A percentile compares a stretch with the other conserved stretches of the same genome.
Evolutionary conservation across 208 protist species (phyloP).

Genomic region (Trypanosoma mega): DNA sequence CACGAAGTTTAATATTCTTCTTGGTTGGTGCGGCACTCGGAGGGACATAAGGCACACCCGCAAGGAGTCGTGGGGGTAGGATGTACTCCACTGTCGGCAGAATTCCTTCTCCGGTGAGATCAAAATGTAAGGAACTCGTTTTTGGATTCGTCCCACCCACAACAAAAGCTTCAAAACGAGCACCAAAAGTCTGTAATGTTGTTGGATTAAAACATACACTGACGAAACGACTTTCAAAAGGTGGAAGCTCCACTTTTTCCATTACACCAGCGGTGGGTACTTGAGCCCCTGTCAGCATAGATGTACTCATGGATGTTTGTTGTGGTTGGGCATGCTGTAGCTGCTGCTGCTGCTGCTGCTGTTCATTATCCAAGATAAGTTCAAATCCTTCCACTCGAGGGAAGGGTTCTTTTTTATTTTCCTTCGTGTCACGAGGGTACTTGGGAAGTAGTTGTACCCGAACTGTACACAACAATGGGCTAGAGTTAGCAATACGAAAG

Average conservation of each 20-base stretch:
- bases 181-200: conserved; percentile 77
- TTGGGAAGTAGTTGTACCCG: conserved; percentile 48
- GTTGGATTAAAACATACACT: conserved; percentile 90
- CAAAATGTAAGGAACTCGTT: conserved; percentile 84
- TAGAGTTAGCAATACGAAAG: conserved; percentile 95
- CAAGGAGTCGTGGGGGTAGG: conserved; percentile 44
- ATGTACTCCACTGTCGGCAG: conserved; percentile 88
- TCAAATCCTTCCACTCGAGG: conserved; percentile 58
- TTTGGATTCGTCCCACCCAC: conserved; percentile 69
- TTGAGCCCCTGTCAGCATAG: background rate
- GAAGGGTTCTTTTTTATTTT: conserved; percentile 18
- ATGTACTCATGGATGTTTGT: too few species aligned
- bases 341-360: too few species aligned
- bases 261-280: background rate
- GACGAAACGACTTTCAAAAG: conserved; percentile 95
- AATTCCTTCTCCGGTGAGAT: conserved; percentile 91
- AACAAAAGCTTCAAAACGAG: conserved; percentile 90
- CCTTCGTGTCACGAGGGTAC: conserved; percentile 20
- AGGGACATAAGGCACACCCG: conserved; percentile 13
- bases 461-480: conserved; percentile 90
- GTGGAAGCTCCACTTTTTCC: conserved; percentile 75
- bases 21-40: conserved; percentile 3
- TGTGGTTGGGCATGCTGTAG: too few species aligned
- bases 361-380: conserved; percentile 36
- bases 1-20: conserved; percentile 13